Base-by-base conservation (phyloP, 2,329 filamentous ascomycete genomes). In the Apiospora arundinis region DNA sequence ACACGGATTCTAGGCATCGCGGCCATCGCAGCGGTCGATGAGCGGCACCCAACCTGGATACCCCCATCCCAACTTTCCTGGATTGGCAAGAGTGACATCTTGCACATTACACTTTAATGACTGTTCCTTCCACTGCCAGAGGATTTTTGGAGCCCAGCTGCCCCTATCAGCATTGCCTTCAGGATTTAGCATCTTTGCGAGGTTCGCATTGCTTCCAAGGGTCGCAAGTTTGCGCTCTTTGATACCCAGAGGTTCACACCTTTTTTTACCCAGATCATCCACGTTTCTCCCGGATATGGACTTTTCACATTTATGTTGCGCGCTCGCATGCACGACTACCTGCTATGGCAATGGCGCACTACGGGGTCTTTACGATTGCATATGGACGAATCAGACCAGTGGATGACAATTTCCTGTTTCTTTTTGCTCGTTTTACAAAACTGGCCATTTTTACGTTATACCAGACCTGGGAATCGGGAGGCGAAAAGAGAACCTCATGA, bases 161-260 rank as follows among this genome's bases (percentile, higher is more conserved):
- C 70, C 72, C 75, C 72, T 69, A 73, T 49, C 75, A 73, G 75
- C 76, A 74, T 75, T 77, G 74, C 76, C 76, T 76, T 72, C 75
- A 76, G 76, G 76, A 79, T 77, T 79, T 75, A 79, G 75, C 77
- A 74, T 78, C 74, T 63, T 75, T 77, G 75, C 77, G 74, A 77
- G 74, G 75, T 75, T 75, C 75, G 73, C 77, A 75, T 73, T 72
- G 74, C 72, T 75, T 75, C 76, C 75, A 76, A 76, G 73, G 79
- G 79, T 78, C 79, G 79, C 79, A 79, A 80, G 78, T 79, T 79
- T 78, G 76, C 77, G 76, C 75, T 75, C 78, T 76, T 74, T 77
- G 73, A 76, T 71, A 75, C 77, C 72, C 75, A 72, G 74, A 49
- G 68, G 56, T 69, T 65, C 69, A 63, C 68, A 65, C 66, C 52